A percentile compares a stretch with the other conserved stretches of the same genome.
Conservation (phyloP, 2,329 filamentous ascomycete species). For the Huntiella abstrusa region DNA sequence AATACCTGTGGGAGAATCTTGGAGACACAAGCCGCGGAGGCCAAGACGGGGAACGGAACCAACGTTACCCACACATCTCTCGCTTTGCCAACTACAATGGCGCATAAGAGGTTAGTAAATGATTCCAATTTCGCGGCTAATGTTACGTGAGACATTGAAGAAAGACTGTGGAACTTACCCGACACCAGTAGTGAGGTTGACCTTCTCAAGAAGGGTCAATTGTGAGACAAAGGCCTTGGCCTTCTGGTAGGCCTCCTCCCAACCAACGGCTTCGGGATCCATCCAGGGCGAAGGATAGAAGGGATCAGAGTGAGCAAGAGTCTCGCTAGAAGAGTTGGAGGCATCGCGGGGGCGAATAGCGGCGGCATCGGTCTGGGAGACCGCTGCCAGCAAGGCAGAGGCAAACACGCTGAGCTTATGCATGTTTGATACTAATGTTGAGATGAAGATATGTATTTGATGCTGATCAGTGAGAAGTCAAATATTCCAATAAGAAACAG, state of each 20-base stretch:
- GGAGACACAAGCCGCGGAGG: constrained; percentile 59
- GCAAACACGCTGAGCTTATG: constrained; percentile 10
- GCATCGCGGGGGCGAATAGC: neutral
- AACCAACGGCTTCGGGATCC: constrained; percentile 49
- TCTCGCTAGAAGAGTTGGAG: neutral
- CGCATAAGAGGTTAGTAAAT: neutral
- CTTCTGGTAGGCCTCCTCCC: constrained; percentile 57
- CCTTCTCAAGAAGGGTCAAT: constrained; percentile 71
- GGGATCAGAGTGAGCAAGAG: constrained; percentile 30
- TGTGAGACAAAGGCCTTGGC: constrained; percentile 66
- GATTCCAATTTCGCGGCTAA: too few species aligned
- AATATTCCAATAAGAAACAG: neutral
- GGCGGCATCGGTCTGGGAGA: constrained; percentile 4
- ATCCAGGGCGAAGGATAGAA: constrained; percentile 81
- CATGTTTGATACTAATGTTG: neutral
- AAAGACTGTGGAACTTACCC: constrained; percentile 36
- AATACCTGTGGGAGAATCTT: constrained; percentile 69
- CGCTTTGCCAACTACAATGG: constrained; percentile 26
- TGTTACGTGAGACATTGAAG: too few species aligned
- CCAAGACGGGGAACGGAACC: constrained; percentile 53
- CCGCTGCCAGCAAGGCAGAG: constrained; percentile 8
- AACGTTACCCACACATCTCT: constrained; percentile 59
- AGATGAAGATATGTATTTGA: neutral
- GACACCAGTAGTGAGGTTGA: constrained; percentile 83
- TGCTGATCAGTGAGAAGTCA: neutral